Conservation (phyloP, 129 eudicot species). For the Glebionis coronaria region DNA sequence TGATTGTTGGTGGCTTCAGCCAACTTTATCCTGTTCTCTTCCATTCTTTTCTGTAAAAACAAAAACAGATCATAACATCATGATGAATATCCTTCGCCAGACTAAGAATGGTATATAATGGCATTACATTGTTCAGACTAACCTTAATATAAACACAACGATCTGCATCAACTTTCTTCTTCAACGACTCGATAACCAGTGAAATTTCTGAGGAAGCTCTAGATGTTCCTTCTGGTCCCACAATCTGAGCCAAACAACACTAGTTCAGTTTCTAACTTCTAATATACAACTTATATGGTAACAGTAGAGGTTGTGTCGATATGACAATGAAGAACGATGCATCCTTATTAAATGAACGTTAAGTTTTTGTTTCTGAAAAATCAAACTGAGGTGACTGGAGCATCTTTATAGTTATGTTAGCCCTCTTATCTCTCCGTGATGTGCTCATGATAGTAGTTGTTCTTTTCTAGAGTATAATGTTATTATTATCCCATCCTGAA, state of each 20-base stretch:
- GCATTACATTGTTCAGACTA: conserved; percentile 22
- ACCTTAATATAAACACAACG: conserved; percentile 73
- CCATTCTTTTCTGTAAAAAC: conserved; percentile 60
- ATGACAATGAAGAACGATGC: background rate
- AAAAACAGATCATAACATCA: conserved; percentile 13
- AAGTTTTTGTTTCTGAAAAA: background rate
- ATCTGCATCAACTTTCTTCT: conserved; percentile 67
- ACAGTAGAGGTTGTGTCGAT: background rate
- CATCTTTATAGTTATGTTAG: background rate
- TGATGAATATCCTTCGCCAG: background rate
- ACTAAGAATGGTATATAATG: background rate
- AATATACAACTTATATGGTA: conserved; percentile 1
- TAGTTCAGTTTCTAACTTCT: conserved; percentile 14
- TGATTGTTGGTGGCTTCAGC: conserved; percentile 57
- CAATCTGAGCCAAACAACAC: conserved; percentile 36
- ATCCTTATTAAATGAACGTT: conserved; percentile 8
- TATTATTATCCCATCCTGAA: background rate
- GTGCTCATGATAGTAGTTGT: background rate
- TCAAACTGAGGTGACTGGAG: background rate
- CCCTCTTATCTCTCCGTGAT: background rate
- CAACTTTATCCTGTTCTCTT: conserved; percentile 65
- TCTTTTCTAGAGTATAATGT: background rate
- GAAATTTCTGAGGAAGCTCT: conserved; percentile 43
- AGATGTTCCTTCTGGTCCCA: conserved; percentile 31
- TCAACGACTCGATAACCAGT: conserved; percentile 59